phyloP scores from a whole-genome alignment of 1,284 basidiomycete species.

The Coniophora puteana region DNA sequence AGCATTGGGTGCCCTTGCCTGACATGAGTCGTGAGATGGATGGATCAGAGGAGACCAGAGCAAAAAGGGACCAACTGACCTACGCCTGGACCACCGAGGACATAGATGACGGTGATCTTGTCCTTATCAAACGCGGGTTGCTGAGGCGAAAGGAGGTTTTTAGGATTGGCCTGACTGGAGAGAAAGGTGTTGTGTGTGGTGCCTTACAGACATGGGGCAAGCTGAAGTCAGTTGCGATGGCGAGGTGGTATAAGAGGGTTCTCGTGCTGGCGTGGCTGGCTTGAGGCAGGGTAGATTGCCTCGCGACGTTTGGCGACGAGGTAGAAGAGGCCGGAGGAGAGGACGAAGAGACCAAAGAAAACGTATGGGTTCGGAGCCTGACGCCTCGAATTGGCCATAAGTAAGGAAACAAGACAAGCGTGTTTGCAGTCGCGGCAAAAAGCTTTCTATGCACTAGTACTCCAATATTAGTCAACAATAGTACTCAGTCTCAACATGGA shows the following conservation, averaged over 20 bases:
- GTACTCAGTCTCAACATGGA: conserved; percentile 40
- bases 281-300: conserved; percentile 54
- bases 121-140: conserved; percentile 68
- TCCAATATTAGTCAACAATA: too few relatives aligned
- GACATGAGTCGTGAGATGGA: conserved; percentile 11
- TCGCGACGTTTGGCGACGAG: conserved; percentile 53
- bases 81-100: conserved; percentile 96
- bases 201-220: too few relatives aligned
- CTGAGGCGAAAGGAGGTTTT: conserved; percentile 25
- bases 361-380: conserved; percentile 60
- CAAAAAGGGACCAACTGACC: conserved; percentile 43
- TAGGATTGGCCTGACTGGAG: too few relatives aligned
- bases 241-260: conserved; percentile 64
- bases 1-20: conserved; percentile 99
- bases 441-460: too few relatives aligned
- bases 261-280: conserved; percentile 57
- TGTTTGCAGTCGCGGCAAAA: too few relatives aligned
- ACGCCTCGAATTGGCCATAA: conserved; percentile 13
- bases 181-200: too few relatives aligned
- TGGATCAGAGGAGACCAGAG: conserved; percentile 5
- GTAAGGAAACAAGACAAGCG: neutral
- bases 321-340: conserved; percentile 57
- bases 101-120: conserved; percentile 90
- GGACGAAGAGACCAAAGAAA: conserved; percentile 50
- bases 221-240: conserved; percentile 24